A percentile compares a stretch with the other conserved stretches of the same genome.
These are phyloP conservation scores for Plasmodium blacklocki DNA, from an alignment of 169 alveolate species.

Conservation along the genomic window DNA sequence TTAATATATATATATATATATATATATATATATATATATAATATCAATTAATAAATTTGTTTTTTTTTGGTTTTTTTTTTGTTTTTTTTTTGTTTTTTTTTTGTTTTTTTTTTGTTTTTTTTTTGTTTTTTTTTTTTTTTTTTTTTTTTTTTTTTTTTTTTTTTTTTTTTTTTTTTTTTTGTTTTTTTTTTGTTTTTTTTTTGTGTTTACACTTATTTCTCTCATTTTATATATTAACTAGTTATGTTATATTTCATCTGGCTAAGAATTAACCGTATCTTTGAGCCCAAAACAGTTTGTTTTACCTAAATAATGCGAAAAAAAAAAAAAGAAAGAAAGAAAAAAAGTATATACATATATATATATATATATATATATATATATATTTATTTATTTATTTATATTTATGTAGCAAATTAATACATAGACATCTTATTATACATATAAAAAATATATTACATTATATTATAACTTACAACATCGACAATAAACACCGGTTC, in stretches of 20 bases:
- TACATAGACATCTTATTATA: neutral
- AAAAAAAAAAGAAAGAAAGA: constrained; percentile 16
- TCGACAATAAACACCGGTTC: constrained; percentile 30
- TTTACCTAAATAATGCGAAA: constrained; percentile 20
- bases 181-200: too few species aligned
- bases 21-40: neutral
- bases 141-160: too few species aligned
- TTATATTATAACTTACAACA: constrained; percentile 12
- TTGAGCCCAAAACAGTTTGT: constrained; percentile 5
- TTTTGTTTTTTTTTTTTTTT: too few species aligned
- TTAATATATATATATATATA: neutral
- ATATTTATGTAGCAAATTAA: neutral
- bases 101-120: too few species aligned
- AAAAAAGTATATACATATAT: neutral
- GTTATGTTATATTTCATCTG: constrained; percentile 17
- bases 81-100: too few species aligned
- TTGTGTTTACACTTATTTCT: neutral
- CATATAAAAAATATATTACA: constrained; percentile 4
- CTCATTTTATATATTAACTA: neutral
- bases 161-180: too few species aligned
- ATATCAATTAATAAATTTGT: neutral
- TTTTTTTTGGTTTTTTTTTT: too few species aligned
- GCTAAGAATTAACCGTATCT: constrained; percentile 17
- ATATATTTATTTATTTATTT: too few species aligned
- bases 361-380: neutral